Conservation (phyloP, 1,284 basidiomycete species). For the Uromyces viciae-fabae region DNA sequence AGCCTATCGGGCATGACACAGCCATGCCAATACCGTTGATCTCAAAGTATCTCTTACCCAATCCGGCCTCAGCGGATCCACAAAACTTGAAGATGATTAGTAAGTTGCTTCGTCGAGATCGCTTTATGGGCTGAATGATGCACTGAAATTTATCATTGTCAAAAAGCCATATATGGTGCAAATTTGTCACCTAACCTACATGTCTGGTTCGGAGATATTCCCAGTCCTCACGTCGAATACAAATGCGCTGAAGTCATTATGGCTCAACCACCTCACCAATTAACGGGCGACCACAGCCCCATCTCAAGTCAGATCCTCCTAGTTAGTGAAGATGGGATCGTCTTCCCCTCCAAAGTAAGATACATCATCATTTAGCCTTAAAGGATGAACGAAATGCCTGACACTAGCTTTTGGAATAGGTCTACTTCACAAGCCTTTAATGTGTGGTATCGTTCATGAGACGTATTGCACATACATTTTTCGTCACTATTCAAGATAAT, state of each 20-base stretch:
- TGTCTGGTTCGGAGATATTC: slow-evolving; percentile 83
- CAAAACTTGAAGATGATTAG: slow-evolving; percentile 73
- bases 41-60: slow-evolving; percentile 12
- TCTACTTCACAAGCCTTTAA: slow-evolving; percentile 29
- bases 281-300: slow-evolving; percentile 42
- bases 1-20: slow-evolving; percentile 50
- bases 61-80: slow-evolving; percentile 62
- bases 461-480: no score
- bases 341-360: slow-evolving; percentile 75
- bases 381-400: neutral
- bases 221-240: slow-evolving; percentile 78
- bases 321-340: slow-evolving; percentile 80
- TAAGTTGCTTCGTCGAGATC: slow-evolving; percentile 61
- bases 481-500: no score
- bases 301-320: slow-evolving; percentile 68
- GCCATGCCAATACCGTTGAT: slow-evolving; percentile 47
- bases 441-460: no score
- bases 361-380: neutral
- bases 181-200: slow-evolving; percentile 72
- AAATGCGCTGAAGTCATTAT: slow-evolving; percentile 73
- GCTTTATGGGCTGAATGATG: slow-evolving; percentile 60
- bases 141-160: slow-evolving; percentile 61
- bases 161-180: slow-evolving; percentile 78
- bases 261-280: slow-evolving; percentile 52
- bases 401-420: neutral